Conservation (phyloP, 1,139 yeast genomes). For the Scheffersomyces titani region DNA sequence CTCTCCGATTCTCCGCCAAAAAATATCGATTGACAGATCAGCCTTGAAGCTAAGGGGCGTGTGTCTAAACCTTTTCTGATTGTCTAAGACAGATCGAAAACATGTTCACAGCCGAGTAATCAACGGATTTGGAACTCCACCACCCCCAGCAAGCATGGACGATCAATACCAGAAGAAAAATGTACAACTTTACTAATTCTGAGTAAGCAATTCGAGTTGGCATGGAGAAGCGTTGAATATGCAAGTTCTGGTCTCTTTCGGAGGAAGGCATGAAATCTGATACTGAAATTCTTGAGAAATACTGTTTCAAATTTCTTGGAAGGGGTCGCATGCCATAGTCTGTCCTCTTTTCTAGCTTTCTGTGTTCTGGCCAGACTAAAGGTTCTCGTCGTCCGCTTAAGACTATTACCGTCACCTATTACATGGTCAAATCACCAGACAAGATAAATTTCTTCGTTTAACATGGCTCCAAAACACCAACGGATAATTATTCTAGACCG, state of each 20-base stretch:
- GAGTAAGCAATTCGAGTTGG: not conserved
- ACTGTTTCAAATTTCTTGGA: not conserved
- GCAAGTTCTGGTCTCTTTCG: not conserved
- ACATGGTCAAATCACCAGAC: not conserved
- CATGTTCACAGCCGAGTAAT: not conserved
- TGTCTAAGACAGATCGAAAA: not conserved
- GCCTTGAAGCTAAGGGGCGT: not conserved
- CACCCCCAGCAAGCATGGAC: not conserved
- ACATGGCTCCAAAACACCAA: not conserved
- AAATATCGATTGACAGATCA: not conserved
- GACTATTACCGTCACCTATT: not conserved
- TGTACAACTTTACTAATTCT: not conserved
- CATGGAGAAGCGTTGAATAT: not conserved
- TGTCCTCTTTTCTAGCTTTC: not conserved
- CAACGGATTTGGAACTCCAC: not conserved
- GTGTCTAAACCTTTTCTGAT: not conserved
- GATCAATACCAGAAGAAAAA: not conserved
- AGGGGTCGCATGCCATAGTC: not conserved
- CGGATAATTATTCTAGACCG: not conserved
- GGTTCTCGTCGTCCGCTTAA: not conserved
- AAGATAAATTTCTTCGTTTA: not conserved
- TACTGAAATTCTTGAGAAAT: not conserved
- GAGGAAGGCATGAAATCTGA: not conserved
- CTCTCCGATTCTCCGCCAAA: not conserved
- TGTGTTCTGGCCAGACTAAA: not conserved